These are phyloP conservation scores for Xylariaceae sp. DNA, from an alignment of 2,329 filamentous ascomycete species.

Conservation along the genomic window DNA sequence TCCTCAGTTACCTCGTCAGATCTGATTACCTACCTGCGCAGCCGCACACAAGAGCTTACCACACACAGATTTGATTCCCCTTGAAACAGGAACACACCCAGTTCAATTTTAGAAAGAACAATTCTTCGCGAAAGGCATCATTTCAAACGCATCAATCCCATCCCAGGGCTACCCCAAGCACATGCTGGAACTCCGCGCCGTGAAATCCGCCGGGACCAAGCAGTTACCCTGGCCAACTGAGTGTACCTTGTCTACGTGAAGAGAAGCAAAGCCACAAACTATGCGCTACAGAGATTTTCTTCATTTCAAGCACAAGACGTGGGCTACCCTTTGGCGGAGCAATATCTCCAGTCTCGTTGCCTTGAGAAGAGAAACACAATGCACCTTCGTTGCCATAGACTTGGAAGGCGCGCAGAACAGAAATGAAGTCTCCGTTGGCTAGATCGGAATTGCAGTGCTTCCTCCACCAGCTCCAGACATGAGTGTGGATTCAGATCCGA, in stretches of 20 bases:
- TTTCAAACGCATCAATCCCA: too few species aligned
- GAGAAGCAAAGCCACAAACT: not conserved
- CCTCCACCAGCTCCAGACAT: not conserved
- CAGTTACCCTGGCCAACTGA: too few species aligned
- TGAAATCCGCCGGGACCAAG: not conserved
- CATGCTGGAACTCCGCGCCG: not conserved
- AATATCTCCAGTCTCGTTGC: conserved; percentile 13
- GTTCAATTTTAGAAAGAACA: too few species aligned
- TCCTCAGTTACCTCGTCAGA: too few species aligned
- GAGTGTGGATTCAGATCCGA: too few species aligned
- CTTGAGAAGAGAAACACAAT: conserved; percentile 10
- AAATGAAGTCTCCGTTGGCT: conserved; percentile 5
- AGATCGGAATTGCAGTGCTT: conserved; percentile 13
- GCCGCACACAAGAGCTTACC: too few species aligned
- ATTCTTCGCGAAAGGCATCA: too few species aligned
- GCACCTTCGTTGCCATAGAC: conserved; percentile 13
- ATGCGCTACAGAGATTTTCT: not conserved
- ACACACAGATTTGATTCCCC: too few species aligned
- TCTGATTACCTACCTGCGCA: too few species aligned
- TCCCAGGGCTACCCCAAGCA: not conserved
- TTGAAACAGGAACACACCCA: too few species aligned
- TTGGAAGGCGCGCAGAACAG: conserved; percentile 7
- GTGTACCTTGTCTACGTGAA: too few species aligned
- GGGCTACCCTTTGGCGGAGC: conserved; percentile 11
- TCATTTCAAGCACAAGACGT: conserved; percentile 7